These are phyloP conservation scores for Theobroma cacao DNA, from an alignment of 345 rosid genomes.

Conservation along the genomic window DNA sequence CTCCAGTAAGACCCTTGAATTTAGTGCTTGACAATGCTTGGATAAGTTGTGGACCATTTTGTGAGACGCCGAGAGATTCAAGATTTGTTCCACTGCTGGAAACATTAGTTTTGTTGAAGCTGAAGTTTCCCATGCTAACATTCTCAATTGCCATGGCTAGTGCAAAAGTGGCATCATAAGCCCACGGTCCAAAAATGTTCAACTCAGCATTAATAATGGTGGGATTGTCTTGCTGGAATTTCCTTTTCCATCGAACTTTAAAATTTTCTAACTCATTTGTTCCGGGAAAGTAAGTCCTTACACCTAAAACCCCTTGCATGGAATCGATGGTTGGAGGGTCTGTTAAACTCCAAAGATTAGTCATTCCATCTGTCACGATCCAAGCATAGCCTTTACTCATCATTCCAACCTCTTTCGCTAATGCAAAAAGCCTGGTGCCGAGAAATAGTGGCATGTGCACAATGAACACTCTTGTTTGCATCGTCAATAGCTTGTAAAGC, in stretches of 20 bases:
- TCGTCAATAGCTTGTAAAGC: constrained; percentile 46
- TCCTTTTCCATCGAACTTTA: constrained; percentile 31
- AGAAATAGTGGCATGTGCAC: constrained; percentile 36
- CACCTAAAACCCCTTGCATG: constrained; percentile 45
- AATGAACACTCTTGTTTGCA: constrained; percentile 52
- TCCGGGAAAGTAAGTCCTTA: constrained; percentile 27
- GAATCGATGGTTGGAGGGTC: constrained; percentile 19
- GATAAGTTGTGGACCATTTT: constrained; percentile 41
- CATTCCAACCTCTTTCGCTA: constrained; percentile 48
- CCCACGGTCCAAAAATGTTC: constrained; percentile 38
- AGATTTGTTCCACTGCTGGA: constrained; percentile 31
- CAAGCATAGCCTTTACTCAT: constrained; percentile 49
- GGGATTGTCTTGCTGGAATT: constrained; percentile 22
- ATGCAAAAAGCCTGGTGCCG: constrained; percentile 35
- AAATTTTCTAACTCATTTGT: constrained; percentile 26
- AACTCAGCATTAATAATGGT: constrained; percentile 16
- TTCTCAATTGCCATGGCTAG: constrained; percentile 51
- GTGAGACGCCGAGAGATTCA: constrained; percentile 38
- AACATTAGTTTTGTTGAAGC: constrained; percentile 16
- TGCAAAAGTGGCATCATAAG: constrained; percentile 47
- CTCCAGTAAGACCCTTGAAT: constrained; percentile 44
- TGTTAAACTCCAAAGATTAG: constrained; percentile 11
- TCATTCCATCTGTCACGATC: constrained; percentile 40
- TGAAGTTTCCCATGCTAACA: constrained; percentile 18
- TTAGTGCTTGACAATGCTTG: constrained; percentile 23